These are phyloP conservation scores for Chaetomium strumarium DNA, from an alignment of 2,329 filamentous ascomycete genomes.

Conservation along the genomic window DNA sequence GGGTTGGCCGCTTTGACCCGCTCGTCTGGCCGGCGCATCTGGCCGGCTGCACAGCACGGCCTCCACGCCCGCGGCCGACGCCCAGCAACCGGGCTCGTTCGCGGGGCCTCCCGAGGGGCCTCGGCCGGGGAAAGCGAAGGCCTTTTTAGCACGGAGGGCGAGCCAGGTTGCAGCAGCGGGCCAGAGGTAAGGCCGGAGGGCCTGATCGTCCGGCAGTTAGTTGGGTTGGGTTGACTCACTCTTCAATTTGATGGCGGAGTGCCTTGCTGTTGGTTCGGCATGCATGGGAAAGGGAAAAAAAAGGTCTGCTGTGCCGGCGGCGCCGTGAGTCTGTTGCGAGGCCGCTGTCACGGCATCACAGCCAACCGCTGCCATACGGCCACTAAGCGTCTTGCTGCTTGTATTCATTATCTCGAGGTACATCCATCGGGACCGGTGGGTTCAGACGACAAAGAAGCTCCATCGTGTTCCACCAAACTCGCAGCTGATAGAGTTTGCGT, in stretches of 20 bases:
- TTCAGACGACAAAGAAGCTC: not conserved
- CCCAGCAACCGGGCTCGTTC: not conserved
- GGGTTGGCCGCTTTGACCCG: no score
- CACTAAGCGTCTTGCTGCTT: not conserved
- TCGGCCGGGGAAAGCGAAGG: not conserved
- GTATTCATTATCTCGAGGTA: not conserved
- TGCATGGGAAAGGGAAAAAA: not conserved
- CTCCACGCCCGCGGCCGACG: not conserved
- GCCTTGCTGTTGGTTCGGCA: not conserved
- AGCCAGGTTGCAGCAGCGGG: not conserved
- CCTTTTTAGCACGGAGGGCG: no score
- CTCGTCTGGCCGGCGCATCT: not conserved
- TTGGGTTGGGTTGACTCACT: not conserved
- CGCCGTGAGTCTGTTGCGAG: not conserved
- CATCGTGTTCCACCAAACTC: not conserved
- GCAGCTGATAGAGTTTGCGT: not conserved
- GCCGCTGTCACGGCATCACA: not conserved
- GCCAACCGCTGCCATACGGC: not conserved
- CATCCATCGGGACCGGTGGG: not conserved
- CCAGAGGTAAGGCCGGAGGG: slow-evolving; percentile 2
- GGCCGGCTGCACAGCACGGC: not conserved
- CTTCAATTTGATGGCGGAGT: not conserved
- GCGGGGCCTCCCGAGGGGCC: not conserved
- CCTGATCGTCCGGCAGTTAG: not conserved
- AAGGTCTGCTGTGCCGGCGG: not conserved